Base-by-base conservation (phyloP, 2,329 filamentous ascomycete species). In the Calonectria multiphialidica region DNA sequence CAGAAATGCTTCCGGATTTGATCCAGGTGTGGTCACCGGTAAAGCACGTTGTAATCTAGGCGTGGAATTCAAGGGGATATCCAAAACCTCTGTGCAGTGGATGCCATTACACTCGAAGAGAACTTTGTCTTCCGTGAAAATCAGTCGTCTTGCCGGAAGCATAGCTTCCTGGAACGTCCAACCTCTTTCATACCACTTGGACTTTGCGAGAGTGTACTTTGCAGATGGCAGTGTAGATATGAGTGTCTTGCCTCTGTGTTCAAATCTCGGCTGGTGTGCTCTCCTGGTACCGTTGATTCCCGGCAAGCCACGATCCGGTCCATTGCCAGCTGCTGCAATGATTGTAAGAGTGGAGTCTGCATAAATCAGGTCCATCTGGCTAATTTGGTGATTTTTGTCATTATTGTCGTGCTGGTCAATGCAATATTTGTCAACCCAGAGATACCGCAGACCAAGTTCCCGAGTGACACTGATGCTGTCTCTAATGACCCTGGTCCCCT, bases 401-500 rank as follows among this genome's bases (percentile, higher is more conserved):
- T 37, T 3, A 13, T 28, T 23, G 18, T 61, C 42, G 35, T 61
- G 13, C 30, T 61, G 57, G 21, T 61, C 57, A 16, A 61, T 61
- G 37, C 57, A 61, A 37, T 61, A 61, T 21, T 30, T 42, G 37
- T 61, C 57, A 44, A 61, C 37, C 57, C 57, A 61, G 6, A 61
- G n/a, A 37, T 61, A 61, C 25, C 37, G 57, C 13, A 23, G 16
- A 12, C 57, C 57, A 10, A 61, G 57, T n/a, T 30, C 21, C 23
- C 21, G 40, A 23, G 15, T 16, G 15, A 61, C 57, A 4, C n/a
- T 61, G 15, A 61, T 61, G 23, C n/a, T 28, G 30, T 61, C 57
- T 15, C 23, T 44, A 28, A 50, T 50, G 40, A 44, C 40, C 40
- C 40, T 44, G 37, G 37, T 40, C 13, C 37, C 37, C 37, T 40